Evolutionary conservation across 805 yeast genomes (phyloP).

Genomic region (Wickerhamomyces bisporus): DNA sequence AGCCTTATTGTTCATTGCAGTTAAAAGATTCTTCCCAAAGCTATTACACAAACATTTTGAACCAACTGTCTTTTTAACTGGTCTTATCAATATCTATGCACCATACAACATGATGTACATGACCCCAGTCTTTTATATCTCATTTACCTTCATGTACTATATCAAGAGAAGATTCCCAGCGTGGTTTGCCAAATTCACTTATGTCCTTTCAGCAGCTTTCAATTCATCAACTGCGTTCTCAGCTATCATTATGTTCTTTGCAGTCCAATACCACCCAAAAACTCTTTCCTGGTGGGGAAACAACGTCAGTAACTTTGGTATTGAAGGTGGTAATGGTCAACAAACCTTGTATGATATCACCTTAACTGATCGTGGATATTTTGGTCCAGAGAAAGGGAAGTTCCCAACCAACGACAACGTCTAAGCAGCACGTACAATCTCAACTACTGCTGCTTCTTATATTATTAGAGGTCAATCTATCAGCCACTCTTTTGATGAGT

Average conservation of each 20-base stretch:
- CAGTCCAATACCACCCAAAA: slow-evolving; percentile 39
- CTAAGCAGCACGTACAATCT: neutral
- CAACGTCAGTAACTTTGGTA: slow-evolving; percentile 30
- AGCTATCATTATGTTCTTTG: slow-evolving; percentile 45
- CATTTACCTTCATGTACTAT: slow-evolving; percentile 42
- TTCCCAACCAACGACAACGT: slow-evolving; percentile 8
- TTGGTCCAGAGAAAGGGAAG: slow-evolving; percentile 16
- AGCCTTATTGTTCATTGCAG: slow-evolving; percentile 26
- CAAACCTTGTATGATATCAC: slow-evolving; percentile 8
- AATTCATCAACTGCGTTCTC: slow-evolving; percentile 61
- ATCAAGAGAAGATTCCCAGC: slow-evolving; percentile 35
- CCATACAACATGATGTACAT: slow-evolving; percentile 45
- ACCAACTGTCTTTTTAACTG: slow-evolving; percentile 48
- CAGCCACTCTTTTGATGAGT: too few species aligned
- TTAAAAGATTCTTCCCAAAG: slow-evolving; percentile 24
- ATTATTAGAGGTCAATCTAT: too few species aligned
- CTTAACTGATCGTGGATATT: slow-evolving; percentile 15
- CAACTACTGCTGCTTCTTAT: too few species aligned
- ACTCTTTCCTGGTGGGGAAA: slow-evolving; percentile 66
- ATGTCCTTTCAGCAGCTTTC: slow-evolving; percentile 50
- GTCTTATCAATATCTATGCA: slow-evolving; percentile 39
- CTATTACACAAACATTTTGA: slow-evolving; percentile 31
- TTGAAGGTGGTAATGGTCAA: slow-evolving; percentile 32
- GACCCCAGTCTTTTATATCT: slow-evolving; percentile 25
- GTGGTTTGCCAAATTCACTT: slow-evolving; percentile 49